phyloP scores from a whole-genome alignment of 768 basidiomycete species.

The Mycena filopes region DNA sequence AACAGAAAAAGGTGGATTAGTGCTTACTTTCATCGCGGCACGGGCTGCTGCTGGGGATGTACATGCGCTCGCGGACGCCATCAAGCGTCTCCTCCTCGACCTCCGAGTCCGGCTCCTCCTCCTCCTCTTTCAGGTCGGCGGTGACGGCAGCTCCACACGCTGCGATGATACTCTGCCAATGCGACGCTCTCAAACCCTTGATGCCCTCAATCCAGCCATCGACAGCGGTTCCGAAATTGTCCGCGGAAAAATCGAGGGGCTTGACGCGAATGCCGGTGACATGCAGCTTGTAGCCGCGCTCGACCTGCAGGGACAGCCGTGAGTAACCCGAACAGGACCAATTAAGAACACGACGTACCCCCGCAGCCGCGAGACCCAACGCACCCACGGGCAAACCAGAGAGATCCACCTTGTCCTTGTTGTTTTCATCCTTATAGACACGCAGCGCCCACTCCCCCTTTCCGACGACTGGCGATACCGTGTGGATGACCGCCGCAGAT shows the following conservation, averaged over 20 bases:
- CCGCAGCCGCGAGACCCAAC: not conserved
- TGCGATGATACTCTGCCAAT: constrained; percentile 2
- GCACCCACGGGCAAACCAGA: not conserved
- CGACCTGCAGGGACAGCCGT: not conserved
- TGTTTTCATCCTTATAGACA: not conserved
- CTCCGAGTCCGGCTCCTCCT: not conserved
- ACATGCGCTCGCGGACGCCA: constrained; percentile 3
- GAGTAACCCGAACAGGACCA: not conserved
- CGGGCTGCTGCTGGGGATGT: constrained; percentile 5
- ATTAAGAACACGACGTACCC: not conserved
- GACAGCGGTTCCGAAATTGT: not conserved
- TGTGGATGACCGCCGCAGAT: not conserved
- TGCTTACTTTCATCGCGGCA: too few species aligned
- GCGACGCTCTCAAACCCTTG: not conserved
- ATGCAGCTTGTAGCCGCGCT: constrained; percentile 1
- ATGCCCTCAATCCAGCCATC: not conserved
- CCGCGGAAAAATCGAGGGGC: not conserved
- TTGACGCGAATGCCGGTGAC: not conserved
- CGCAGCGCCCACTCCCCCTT: not conserved
- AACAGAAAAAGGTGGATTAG: too few species aligned
- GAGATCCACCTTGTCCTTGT: not conserved
- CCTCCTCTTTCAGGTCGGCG: not conserved
- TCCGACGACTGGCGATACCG: not conserved
- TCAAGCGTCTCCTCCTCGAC: not conserved
- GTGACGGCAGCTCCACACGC: not conserved